phyloP scores from a whole-genome alignment of 352 stramenopile genomes.

The Globisporangium nunn region DNA sequence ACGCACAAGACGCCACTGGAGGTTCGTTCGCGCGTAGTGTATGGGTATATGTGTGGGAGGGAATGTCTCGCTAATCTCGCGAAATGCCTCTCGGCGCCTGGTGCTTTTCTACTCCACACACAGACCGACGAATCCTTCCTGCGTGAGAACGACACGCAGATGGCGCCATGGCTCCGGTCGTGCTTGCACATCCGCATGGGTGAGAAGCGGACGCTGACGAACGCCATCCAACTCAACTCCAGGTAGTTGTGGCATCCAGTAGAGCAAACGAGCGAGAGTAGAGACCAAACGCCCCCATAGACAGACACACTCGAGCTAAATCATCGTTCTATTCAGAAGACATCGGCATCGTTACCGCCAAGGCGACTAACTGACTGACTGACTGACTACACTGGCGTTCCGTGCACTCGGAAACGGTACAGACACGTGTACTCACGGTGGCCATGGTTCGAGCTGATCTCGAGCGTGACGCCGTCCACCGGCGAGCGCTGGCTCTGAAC shows the following conservation, averaged over 20 bases:
- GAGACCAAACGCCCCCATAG: not conserved
- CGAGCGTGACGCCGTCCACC: conserved; percentile 66
- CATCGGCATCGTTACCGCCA: not conserved
- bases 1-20: conserved; percentile 18
- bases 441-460: conserved; percentile 80
- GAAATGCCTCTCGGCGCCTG: no score
- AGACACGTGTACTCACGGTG: conserved; percentile 85
- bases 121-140: conserved; percentile 54
- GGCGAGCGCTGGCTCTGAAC: conserved; percentile 34
- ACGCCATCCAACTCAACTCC: conserved; percentile 8
- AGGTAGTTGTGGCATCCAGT: not conserved
- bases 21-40: conserved; percentile 10
- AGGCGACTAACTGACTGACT: no score
- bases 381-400: conserved; percentile 15
- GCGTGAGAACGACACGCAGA: conserved; percentile 25
- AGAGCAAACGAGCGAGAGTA: not conserved
- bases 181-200: conserved; percentile 62
- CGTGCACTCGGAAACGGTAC: conserved; percentile 86
- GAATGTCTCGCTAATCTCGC: not conserved
- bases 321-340: not conserved
- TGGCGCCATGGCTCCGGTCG: conserved; percentile 57
- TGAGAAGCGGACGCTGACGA: conserved; percentile 43
- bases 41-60: not conserved
- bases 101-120: not conserved
- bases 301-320: not conserved